Evolutionary conservation across 345 rosid species (phyloP), one percentile per base, ranked within the genome.

Genomic region (Brassica cretica): DNA sequence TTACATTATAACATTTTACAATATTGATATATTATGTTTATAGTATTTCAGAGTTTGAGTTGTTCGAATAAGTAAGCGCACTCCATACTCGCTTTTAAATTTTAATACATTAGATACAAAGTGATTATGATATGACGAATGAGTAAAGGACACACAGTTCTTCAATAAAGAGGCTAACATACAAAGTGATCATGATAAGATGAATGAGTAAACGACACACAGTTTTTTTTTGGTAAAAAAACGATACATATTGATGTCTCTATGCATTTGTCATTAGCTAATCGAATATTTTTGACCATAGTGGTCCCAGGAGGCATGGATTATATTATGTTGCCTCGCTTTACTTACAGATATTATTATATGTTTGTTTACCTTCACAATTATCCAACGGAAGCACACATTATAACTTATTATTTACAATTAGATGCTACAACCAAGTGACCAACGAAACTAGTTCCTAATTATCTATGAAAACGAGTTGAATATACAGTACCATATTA

Each of bases 121-220:
- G 25, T 33, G 64, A 21, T 21, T 61, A 76, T 21, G 53, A 61
- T n/a, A 32, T 30, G 70, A 49, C 32, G 44, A 62, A 24, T 15
- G 55, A 35, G 41, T 68, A 68, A 76, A 69, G 30, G 73, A 75
- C 78, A 76, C 14, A 49, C 8, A 21, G 15, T 11, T 46, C 6
- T n/a, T 51, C 53, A 30, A 21, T 68, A 59, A 68, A 66, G 39
- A 33, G 71, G 55, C 16, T 9, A 21, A 4, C 30, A 21, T 58
- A 3, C 29, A 21, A 66, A 53, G 25, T 33, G 64, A 21, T 21
- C 46, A 76, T 32, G 53, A 61, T n/a, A 32, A 61, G 70, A 49
- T 29, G 58, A 49, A 15, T 15, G 55, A 35, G 30, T 68, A 61
- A 76, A 69, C 41, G 78, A 75, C 78, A 76, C 14, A 49, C 14